Evolutionary conservation across 805 yeast species (phyloP).

Genomic region (Ogataea sp.): DNA sequence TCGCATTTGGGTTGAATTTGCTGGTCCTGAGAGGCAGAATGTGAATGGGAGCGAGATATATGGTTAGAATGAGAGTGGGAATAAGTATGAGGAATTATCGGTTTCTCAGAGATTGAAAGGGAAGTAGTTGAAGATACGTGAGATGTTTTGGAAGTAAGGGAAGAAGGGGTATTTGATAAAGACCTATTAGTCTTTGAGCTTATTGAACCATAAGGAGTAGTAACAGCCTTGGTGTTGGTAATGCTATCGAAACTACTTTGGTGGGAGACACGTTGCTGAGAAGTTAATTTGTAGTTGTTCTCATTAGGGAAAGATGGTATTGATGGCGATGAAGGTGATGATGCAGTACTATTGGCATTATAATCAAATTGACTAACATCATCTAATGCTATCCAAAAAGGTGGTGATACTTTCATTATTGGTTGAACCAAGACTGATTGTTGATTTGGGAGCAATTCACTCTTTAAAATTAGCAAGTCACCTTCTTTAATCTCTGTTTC

Average conservation of each 20-base stretch:
- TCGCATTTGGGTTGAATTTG: no score
- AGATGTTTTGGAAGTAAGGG: background rate
- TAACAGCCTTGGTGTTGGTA: no score
- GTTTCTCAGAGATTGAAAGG: no score
- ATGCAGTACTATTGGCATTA: background rate
- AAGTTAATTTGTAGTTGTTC: background rate
- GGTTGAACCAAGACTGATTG: conserved; percentile 54
- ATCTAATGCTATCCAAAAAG: conserved; percentile 46
- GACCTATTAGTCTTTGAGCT: background rate
- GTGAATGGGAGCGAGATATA: no score
- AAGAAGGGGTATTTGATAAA: background rate
- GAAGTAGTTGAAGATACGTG: no score
- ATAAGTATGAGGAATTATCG: background rate
- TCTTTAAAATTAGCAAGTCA: conserved; percentile 42
- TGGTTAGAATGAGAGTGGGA: no score
- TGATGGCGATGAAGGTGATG: background rate
- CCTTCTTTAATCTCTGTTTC: conserved; percentile 40
- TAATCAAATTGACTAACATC: conserved; percentile 18
- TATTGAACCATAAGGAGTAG: background rate
- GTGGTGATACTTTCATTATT: conserved; percentile 34
- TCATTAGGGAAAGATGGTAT: background rate
- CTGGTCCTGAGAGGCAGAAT: no score
- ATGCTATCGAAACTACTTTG: no score
- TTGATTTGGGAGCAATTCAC: conserved; percentile 37
- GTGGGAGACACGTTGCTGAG: no score